Evolutionary conservation across 208 protist genomes (phyloP), one percentile per base, ranked within the genome.

Genomic region (Acanthamoeba sp.): DNA sequence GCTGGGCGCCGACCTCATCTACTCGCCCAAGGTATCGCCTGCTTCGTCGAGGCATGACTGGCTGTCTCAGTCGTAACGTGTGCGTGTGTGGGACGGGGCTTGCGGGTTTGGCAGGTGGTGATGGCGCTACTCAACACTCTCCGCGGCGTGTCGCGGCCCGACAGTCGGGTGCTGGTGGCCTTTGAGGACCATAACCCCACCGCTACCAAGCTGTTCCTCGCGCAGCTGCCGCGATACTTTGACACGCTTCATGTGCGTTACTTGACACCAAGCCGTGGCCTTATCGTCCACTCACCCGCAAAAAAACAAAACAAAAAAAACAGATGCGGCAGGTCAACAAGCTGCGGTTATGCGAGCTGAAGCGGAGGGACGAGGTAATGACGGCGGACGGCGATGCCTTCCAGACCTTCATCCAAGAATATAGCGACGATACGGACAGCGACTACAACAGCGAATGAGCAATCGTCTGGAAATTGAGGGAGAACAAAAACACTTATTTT

Each of bases 361-460:
- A 91, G 84, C 50, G 59, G 14, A 62, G n/a, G 24, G 59, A 40
- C 24, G 50, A 69, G 9, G 32, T 91, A 20, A 24, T 32, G 29
- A 0, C 32, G 14, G n/a, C 27, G 27, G 84, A 91, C 7, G 84
- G 36, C 22, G 84, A 62, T 69, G 32, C 27, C 22, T 91, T n/a
- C 10, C 84, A 73, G 84, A 32, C 5, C 29, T 50, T 62, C 52
- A 6, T 62, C 52, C 27, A 91, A 27, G 55, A 91, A 4, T 91
- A 91, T 50, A 91, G 84, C 36, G 84, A 91, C 52, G 84, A 91
- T n/a, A 91, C 55, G 20, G 84, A 91, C 24, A 91, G 84, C 32
- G 50, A 62, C 50, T 69, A 91, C 40, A 45, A 91, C 40, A 91
- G 84, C 84, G 84, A 91, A 6, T 91, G 59, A 91, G 24, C 22